phyloP scores from a whole-genome alignment of 1,139 yeast species.

The Hyphopichia fennica region DNA sequence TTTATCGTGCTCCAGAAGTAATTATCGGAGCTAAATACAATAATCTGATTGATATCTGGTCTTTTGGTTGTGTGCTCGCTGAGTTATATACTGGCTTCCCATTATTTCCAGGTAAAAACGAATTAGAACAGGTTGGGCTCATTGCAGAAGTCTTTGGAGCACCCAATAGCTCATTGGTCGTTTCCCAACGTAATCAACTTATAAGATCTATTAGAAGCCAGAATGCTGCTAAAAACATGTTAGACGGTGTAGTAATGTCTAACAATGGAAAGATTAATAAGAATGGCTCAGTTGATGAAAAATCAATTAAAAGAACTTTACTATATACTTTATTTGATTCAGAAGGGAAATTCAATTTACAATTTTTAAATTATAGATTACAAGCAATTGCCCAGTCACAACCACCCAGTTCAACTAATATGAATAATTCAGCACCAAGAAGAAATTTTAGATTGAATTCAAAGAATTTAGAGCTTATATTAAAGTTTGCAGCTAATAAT shows the following conservation, averaged over 20 bases:
- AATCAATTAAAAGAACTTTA: conserved; percentile 30
- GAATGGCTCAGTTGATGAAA: conserved; percentile 18
- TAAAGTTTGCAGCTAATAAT: conserved; percentile 35
- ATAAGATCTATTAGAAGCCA: conserved; percentile 16
- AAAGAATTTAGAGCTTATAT: conserved; percentile 38
- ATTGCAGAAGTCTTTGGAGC: conserved; percentile 63
- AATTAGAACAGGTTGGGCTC: conserved; percentile 61
- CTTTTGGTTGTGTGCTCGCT: conserved; percentile 67
- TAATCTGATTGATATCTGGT: conserved; percentile 77
- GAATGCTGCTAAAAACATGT: conserved; percentile 12
- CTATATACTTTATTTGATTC: conserved; percentile 41
- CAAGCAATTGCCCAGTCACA: conserved; percentile 20
- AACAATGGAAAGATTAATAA: conserved; percentile 9
- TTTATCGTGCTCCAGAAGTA: conserved; percentile 77
- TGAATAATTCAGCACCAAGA: conserved; percentile 20
- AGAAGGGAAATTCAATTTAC: conserved; percentile 37
- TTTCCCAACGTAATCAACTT: conserved; percentile 23
- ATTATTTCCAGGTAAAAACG: conserved; percentile 68
- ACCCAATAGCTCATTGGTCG: conserved; percentile 42
- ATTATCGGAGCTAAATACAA: conserved; percentile 75
- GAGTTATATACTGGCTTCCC: conserved; percentile 71
- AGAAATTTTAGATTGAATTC: conserved; percentile 29
- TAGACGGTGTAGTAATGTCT: conserved; percentile 5
- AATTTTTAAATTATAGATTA: conserved; percentile 26
- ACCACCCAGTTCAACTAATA: conserved; percentile 8